Evolutionary conservation across 2,329 filamentous ascomycete species (phyloP).

Genomic region (Chrysoporthe deuterocubensis): DNA sequence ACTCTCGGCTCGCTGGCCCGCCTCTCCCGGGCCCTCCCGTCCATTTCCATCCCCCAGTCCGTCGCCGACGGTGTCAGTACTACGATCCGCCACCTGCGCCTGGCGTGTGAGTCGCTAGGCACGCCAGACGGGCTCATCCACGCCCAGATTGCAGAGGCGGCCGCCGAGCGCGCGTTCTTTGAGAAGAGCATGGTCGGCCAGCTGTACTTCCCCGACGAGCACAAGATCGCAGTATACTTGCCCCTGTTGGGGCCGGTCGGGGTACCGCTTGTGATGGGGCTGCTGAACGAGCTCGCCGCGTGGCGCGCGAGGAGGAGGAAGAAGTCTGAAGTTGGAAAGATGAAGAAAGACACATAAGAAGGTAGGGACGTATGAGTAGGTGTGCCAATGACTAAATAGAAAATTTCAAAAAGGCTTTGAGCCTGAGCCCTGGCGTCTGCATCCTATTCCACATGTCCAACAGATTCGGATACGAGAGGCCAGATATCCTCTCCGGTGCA

Average conservation of each 20-base stretch:
- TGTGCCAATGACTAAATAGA: background rate
- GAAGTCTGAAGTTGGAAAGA: conserved; percentile 40
- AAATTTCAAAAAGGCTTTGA: background rate
- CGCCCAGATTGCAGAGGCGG: conserved; percentile 82
- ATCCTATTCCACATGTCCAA: no score
- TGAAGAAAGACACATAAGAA: conserved; percentile 38
- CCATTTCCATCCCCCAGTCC: conserved; percentile 85
- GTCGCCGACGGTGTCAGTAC: conserved; percentile 85
- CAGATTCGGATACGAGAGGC: no score
- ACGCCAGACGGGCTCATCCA: conserved; percentile 72
- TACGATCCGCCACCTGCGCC: conserved; percentile 76
- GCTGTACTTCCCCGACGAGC: conserved; percentile 97
- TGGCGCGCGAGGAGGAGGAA: conserved; percentile 55
- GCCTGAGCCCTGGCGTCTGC: background rate
- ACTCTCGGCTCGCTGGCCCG: conserved; percentile 92
- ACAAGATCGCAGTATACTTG: conserved; percentile 95
- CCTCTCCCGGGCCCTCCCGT: conserved; percentile 79
- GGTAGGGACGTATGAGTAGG: background rate
- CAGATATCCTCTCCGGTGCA: no score
- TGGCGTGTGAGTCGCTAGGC: conserved; percentile 74
- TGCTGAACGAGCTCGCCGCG: conserved; percentile 78
- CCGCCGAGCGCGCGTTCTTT: conserved; percentile 94
- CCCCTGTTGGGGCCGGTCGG: conserved; percentile 88
- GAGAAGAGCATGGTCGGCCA: conserved; percentile 99
- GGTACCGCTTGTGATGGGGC: conserved; percentile 83